Conservation (phyloP, 2,329 filamentous ascomycete genomes). For the Sarocladium oryzae region DNA sequence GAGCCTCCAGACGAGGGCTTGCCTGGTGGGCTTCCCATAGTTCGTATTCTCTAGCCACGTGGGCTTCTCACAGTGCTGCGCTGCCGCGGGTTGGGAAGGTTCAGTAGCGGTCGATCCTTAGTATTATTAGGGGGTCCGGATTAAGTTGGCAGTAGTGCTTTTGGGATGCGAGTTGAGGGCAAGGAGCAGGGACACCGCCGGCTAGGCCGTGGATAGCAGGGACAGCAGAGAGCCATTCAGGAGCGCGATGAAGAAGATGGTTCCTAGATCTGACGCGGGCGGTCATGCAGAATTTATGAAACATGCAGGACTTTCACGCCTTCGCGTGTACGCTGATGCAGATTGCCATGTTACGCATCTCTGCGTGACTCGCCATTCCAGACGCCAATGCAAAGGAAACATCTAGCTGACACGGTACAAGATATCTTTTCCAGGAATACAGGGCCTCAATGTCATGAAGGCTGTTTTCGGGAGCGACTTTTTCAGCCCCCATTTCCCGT, state of each 20-base stretch:
- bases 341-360: neutral
- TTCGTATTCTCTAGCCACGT: conserved; percentile 5
- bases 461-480: no score
- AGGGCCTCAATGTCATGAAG: no score
- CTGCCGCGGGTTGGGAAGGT: neutral
- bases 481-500: no score
- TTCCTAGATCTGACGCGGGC: neutral
- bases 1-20: neutral
- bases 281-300: conserved; percentile 1
- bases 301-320: neutral
- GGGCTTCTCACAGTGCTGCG: neutral
- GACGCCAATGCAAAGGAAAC: no score
- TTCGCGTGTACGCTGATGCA: neutral
- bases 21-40: neutral
- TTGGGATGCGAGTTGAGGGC: no score
- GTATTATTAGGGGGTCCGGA: no score
- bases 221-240: no score
- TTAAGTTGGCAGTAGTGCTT: no score
- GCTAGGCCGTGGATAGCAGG: no score
- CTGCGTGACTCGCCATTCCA: neutral
- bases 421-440: no score
- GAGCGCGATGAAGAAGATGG: neutral
- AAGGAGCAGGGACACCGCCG: no score
- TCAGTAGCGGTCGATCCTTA: neutral
- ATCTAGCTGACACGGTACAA: no score